Conservation (phyloP, 2,329 filamentous ascomycete species). For the Annulohypoxylon truncatum region DNA sequence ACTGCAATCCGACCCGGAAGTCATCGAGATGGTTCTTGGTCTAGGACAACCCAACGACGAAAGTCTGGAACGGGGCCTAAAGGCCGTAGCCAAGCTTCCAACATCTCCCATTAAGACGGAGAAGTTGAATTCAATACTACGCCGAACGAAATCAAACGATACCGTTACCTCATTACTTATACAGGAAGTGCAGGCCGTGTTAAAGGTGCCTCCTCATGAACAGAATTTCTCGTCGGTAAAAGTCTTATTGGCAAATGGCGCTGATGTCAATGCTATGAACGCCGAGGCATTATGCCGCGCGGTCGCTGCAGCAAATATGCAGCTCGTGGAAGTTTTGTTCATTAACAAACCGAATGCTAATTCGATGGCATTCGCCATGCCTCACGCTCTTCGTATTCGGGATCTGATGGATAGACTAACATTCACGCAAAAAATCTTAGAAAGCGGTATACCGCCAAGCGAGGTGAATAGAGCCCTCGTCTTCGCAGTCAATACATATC, state of each 20-base stretch:
- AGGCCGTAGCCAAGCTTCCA: slow-evolving; percentile 57
- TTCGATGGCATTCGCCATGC: slow-evolving; percentile 63
- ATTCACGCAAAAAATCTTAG: slow-evolving; percentile 62
- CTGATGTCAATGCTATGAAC: slow-evolving; percentile 65
- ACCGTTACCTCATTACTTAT: slow-evolving; percentile 60
- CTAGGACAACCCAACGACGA: slow-evolving; percentile 58
- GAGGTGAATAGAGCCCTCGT: slow-evolving; percentile 65
- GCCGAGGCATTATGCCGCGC: slow-evolving; percentile 64
- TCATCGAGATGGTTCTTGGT: slow-evolving; percentile 61
- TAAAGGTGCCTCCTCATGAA: slow-evolving; percentile 53
- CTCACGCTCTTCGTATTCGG: slow-evolving; percentile 62
- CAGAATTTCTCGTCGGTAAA: slow-evolving; percentile 59
- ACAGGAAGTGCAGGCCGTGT: slow-evolving; percentile 61
- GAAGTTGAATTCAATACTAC: slow-evolving; percentile 63
- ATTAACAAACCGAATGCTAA: slow-evolving; percentile 53
- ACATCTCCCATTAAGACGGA: slow-evolving; percentile 59
- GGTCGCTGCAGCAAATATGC: slow-evolving; percentile 58
- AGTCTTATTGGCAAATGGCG: slow-evolving; percentile 62
- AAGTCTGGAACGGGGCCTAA: slow-evolving; percentile 58
- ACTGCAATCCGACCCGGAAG: slow-evolving; percentile 59
- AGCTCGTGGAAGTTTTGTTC: slow-evolving; percentile 63
- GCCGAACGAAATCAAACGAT: slow-evolving; percentile 56
- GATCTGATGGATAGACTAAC: slow-evolving; percentile 64
- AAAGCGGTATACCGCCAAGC: slow-evolving; percentile 59
- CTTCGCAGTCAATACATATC: slow-evolving; percentile 61